Base-by-base conservation (phyloP, 169 alveolate genomes). In the Plasmodium adleri region DNA sequence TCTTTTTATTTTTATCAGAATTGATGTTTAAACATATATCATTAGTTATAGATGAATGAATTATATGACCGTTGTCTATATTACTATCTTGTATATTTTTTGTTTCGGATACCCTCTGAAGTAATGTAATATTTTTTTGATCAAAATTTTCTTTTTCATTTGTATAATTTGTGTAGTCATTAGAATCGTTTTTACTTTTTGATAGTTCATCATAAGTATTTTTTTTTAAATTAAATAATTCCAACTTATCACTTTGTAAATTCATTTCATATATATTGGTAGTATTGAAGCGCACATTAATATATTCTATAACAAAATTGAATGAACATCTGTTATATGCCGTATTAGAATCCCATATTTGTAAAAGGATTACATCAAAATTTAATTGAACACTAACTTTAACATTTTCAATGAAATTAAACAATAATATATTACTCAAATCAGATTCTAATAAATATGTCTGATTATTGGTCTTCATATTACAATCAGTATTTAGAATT, bases 341-440 rank as follows among this genome's bases (percentile, higher is more conserved):
- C 5, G 83, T 83, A 66, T 83, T 83, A 10, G 91, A 83, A 39
- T 83, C 91, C 91, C 91, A 83, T 70, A 83, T 72, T 63, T 83
- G 91, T 0, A 83, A 70, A 22, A 52, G 68, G 5, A 83, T 56
- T n/a, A 83, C 86, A 59, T 83, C 85, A 73, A 70, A 83, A 58
- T 45, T 71, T 22, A 83, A 60, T 47, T 58, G 32, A 13, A 64
- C 59, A 62, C 59, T 26, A n/a, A 83, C 47, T 58, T 39, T 70
- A n/a, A 71, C 50, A 60, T 83, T 83, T 83, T 83, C 86, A 26
- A 83, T 26, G 20, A 83, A 83, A 83, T 83, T 83, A 63, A 71
- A 13, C 26, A 83, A 56, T n/a, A 83, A 67, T 26, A 70, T 54
- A 76, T 58, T 83, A 49, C 59, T 24, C 24, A 63, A 49, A 49